Base-by-base conservation (phyloP, 1,139 yeast genomes). In the Candida freyschussii region DNA sequence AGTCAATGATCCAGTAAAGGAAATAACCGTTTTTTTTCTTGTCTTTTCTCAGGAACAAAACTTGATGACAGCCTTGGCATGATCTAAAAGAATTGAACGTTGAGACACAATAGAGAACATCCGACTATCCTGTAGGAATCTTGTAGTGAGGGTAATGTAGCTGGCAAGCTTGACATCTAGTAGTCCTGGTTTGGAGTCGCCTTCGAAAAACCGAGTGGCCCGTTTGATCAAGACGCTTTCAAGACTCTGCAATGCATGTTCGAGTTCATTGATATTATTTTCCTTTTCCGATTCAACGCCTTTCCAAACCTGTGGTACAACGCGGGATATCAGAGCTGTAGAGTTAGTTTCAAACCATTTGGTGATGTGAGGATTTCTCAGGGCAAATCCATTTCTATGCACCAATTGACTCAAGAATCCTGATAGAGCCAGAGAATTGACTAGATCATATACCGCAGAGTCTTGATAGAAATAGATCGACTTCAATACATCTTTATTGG, bases 111-210 rank as follows among this genome's bases (percentile, higher is more conserved):
- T 8, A 7, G 23, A 13, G 6, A 22, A 22, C 13, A 39, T 24
- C 7, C 30, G 17, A 7, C 37, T 33, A 4, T 17, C 26, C 2
- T 24, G 12, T 20, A 44, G 15, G 29, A 36, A 47, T 20, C 33
- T 29, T 4, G 21, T 28, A 4, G 40, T 37, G 5, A 50, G 29
- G 2, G 43, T 30, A 3, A 31, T 23, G 19, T 43, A 48, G 20
- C 49, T 42, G 0, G 50, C 41, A 2, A 50, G 29, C 13, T 47
- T 48, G 13, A 48, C 33, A 26, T 50, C 55, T 14, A 50, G 23
- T 5, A 47, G 28, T 4, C 44, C 43, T 4, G 52, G 49, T 6
- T 28, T 33, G 2, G 33, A 32, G 8, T 30, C 34, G 6, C 36
- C 35, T 13, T 26, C 32, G 27, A 43, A 44, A 29, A 40, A 47